Base-by-base conservation (phyloP, 192 early-diverging fungal genomes). In the Obelidium mucronatum region DNA sequence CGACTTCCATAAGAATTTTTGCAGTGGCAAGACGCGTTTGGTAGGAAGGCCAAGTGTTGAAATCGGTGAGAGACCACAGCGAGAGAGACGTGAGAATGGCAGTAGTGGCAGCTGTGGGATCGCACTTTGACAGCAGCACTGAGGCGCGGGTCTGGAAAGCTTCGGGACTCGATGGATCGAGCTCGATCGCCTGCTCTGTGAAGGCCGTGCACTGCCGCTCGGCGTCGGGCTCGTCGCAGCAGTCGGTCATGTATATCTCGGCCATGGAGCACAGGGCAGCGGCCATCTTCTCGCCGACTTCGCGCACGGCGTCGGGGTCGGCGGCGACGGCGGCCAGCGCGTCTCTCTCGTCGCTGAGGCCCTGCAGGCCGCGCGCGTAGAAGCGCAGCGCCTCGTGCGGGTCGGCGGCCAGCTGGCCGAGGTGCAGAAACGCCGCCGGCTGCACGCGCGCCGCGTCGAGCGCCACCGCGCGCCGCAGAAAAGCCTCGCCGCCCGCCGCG, bases 211-310 rank as follows among this genome's bases (percentile, higher is more conserved):
- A 97, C 44, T 87, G 87, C 66, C 89, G 82, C 82, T 98, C 97
- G 3, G 97, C 97, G 26, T 95, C 89, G 5, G 89, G 88, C 60
- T 96, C 94, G 81, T 96, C 97, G 78, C 93, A 99, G 81, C 94
- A 96, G 78, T 99, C 97, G 0, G 98, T 98, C 82, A 99, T 89
- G 80, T 95, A 99, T 26, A 98, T 95, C 78, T 99, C 98, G 2
- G 94, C 90, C 90, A 99, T 96, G 40, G 96, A 93, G 81, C 94
- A 96, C 28, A 96, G 87, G 15, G 95, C 96, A 52, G 88, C 86
- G 0, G 95, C 89, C 67, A 94, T 90, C 76, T 96, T 95, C 30
- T 15, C 35, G 28, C 2, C 31, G 0, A 39, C 1, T 56, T 42
- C 35, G 8, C 24, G 40, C 19, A n/a, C 37, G 28, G 26, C 44